These are phyloP conservation scores for Alternaria postmessia DNA, from an alignment of 2,329 filamentous ascomycete species.

Conservation along the genomic window DNA sequence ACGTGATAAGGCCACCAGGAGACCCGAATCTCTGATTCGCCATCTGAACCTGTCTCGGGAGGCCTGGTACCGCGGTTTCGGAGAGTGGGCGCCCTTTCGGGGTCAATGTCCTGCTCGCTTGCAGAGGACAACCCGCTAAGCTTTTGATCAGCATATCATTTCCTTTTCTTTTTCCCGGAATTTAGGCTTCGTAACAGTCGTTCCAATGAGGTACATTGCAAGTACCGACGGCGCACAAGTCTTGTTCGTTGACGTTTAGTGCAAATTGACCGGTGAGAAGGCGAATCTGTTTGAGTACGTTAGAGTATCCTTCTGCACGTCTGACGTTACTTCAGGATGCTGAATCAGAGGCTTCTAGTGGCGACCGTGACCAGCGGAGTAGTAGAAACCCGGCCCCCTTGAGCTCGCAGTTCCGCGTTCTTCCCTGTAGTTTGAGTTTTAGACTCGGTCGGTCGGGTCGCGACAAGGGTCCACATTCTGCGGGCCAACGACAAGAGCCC, in stretches of 20 bases:
- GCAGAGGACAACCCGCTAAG: background rate
- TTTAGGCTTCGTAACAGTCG: background rate
- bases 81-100: background rate
- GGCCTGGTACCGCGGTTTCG: conserved; percentile 9
- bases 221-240: background rate
- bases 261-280: background rate
- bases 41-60: background rate
- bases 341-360: background rate
- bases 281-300: background rate
- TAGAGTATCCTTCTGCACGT: background rate
- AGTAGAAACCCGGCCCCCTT: background rate
- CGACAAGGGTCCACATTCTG: background rate
- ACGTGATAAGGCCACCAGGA: background rate
- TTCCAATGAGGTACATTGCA: background rate
- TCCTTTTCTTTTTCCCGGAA: background rate
- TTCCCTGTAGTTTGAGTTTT: conserved; percentile 6
- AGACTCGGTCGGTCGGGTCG: conserved; percentile 3
- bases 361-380: background rate
- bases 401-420: background rate
- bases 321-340: background rate
- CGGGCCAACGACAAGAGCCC: background rate
- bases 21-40: background rate
- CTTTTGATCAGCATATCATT: background rate
- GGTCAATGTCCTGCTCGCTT: conserved; percentile 5
- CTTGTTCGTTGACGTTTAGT: background rate